Conservation (phyloP, 1,139 yeast species). For the Debaryomyces sp. region DNA sequence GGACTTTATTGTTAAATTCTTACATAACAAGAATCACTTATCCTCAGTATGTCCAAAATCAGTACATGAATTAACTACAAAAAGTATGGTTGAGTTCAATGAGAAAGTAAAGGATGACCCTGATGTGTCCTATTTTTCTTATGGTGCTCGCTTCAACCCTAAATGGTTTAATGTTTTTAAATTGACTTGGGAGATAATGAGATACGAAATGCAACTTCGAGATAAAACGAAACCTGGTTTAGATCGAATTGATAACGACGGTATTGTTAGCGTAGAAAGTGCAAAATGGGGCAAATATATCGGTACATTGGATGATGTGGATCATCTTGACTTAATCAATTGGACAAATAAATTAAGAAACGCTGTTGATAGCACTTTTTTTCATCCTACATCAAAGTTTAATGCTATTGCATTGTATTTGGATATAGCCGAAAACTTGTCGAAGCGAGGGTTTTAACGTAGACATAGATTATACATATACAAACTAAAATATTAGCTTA, state of each 20-base stretch:
- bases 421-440: constrained; percentile 70
- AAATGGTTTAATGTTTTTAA: constrained; percentile 62
- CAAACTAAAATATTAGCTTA: constrained; percentile 1
- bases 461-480: constrained; percentile 1
- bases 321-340: constrained; percentile 82
- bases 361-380: constrained; percentile 35
- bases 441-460: constrained; percentile 59
- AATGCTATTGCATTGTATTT: constrained; percentile 77
- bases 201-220: constrained; percentile 23
- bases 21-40: constrained; percentile 18
- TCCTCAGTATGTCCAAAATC: constrained; percentile 42
- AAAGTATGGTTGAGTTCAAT: constrained; percentile 57
- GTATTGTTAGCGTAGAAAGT: constrained; percentile 78
- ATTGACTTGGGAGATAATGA: constrained; percentile 63
- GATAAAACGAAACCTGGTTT: constrained; percentile 11
- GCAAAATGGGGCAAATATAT: constrained; percentile 82
- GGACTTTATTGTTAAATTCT: constrained; percentile 54
- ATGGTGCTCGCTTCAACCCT: constrained; percentile 76
- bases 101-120: constrained; percentile 54
- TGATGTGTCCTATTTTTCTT: constrained; percentile 72
- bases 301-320: constrained; percentile 78
- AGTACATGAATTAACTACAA: constrained; percentile 63
- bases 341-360: constrained; percentile 66
- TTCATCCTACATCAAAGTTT: constrained; percentile 47
- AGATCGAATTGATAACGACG: constrained; percentile 66